Conservation (phyloP, 129 eudicot genomes). For the Saussurea involucrata region DNA sequence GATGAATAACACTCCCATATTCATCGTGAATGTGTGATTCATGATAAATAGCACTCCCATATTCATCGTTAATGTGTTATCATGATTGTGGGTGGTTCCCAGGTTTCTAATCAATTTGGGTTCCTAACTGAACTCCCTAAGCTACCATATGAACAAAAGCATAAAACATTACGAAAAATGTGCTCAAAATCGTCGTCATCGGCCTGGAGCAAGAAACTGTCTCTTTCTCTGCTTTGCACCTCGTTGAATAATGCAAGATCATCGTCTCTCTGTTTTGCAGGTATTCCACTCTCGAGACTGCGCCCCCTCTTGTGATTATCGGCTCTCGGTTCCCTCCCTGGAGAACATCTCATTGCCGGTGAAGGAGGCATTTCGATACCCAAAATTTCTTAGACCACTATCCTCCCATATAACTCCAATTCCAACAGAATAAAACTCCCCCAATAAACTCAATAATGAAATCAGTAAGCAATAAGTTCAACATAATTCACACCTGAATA, state of each 20-base stretch:
- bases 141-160: background rate
- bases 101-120: background rate
- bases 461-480: background rate
- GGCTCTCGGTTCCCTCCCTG: conserved; percentile 48
- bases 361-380: conserved; percentile 71
- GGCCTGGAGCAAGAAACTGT: conserved; percentile 66
- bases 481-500: background rate
- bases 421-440: background rate
- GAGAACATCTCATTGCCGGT: conserved; percentile 71
- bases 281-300: conserved; percentile 68
- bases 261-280: conserved; percentile 57
- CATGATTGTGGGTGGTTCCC: background rate
- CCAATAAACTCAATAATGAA: background rate
- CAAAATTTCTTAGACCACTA: background rate
- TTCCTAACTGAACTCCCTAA: background rate
- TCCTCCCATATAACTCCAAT: conserved; percentile 2
- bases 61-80: background rate
- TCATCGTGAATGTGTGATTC: background rate
- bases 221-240: conserved; percentile 72
- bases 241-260: conserved; percentile 84
- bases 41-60: background rate
- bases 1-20: background rate
- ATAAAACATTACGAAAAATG: conserved; percentile 55
- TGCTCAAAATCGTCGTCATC: conserved; percentile 69
- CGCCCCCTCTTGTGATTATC: conserved; percentile 88